phyloP scores from a whole-genome alignment of 2,329 filamentous ascomycete species.

The Clathrospora elynae region DNA sequence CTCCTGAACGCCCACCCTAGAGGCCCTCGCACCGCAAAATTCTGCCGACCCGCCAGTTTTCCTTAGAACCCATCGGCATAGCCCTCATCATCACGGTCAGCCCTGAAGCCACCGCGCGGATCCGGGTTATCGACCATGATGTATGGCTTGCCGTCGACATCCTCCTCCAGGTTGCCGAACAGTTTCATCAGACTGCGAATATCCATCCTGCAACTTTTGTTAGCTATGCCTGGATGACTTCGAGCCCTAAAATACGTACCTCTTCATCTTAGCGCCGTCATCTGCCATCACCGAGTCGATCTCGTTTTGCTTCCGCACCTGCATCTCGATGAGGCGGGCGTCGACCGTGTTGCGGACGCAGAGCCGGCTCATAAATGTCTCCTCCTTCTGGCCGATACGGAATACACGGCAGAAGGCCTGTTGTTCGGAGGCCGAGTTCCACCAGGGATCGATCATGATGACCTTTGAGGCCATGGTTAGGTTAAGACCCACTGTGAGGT shows the following conservation, averaged over 20 bases:
- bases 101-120: constrained; percentile 35
- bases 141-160: constrained; percentile 48
- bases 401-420: constrained; percentile 69
- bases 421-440: constrained; percentile 65
- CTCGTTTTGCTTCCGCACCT: constrained; percentile 58
- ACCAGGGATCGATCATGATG: constrained; percentile 59
- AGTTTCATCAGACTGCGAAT: constrained; percentile 53
- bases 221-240: neutral
- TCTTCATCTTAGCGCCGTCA: constrained; percentile 36
- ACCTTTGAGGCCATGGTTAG: constrained; percentile 61
- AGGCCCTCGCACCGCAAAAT: no score
- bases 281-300: constrained; percentile 54
- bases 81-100: constrained; percentile 41
- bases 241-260: constrained; percentile 18
- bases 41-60: neutral
- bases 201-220: constrained; percentile 28
- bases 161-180: constrained; percentile 52
- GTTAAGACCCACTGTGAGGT: constrained; percentile 56
- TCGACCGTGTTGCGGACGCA: constrained; percentile 64
- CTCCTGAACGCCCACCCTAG: constrained; percentile 18
- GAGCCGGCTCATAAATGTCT: constrained; percentile 64
- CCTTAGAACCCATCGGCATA: constrained; percentile 36
- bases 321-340: constrained; percentile 59
- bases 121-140: constrained; percentile 48
- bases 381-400: constrained; percentile 67